A percentile compares a stretch with the other conserved stretches of the same genome.
Evolutionary conservation across 2,329 filamentous ascomycete genomes (phyloP).

Genomic region (Parafenestella ontariensis): DNA sequence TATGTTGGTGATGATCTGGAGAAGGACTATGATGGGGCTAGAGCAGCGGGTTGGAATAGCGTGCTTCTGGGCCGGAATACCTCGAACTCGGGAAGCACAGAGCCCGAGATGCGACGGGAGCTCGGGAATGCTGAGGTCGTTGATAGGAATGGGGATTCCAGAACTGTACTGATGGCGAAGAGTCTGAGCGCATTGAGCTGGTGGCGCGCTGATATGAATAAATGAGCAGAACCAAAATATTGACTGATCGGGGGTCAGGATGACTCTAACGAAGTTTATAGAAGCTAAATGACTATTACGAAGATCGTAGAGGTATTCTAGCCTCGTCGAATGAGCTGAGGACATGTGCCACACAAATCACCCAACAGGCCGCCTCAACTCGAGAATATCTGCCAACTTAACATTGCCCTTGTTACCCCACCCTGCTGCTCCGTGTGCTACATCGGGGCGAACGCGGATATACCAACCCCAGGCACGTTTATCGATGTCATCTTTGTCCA

Average conservation of each 20-base stretch:
- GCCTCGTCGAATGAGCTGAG: neutral
- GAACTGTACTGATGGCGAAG: neutral
- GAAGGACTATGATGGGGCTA: slow-evolving; percentile 60
- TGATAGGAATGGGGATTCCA: neutral
- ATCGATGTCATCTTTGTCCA: slow-evolving; percentile 73
- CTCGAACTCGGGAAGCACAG: neutral
- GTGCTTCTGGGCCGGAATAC: slow-evolving; percentile 51
- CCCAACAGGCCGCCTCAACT: slow-evolving; percentile 26
- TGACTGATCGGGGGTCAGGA: neutral
- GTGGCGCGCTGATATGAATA: neutral
- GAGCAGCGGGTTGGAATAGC: slow-evolving; percentile 56
- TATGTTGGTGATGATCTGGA: slow-evolving; percentile 63
- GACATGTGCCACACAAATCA: neutral
- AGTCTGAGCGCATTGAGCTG: neutral
- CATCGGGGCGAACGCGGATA: slow-evolving; percentile 74
- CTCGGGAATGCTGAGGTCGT: neutral
- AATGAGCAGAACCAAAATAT: neutral
- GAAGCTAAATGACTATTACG: neutral
- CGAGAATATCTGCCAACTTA: slow-evolving; percentile 67
- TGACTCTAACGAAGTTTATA: neutral
- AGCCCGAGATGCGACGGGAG: neutral
- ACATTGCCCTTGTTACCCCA: slow-evolving; percentile 84
- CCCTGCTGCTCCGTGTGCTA: slow-evolving; percentile 74
- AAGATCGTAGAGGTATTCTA: neutral
- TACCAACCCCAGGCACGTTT: slow-evolving; percentile 84